Conservation (phyloP, 2,329 filamentous ascomycete species). For the Neofusicoccum sp. region DNA sequence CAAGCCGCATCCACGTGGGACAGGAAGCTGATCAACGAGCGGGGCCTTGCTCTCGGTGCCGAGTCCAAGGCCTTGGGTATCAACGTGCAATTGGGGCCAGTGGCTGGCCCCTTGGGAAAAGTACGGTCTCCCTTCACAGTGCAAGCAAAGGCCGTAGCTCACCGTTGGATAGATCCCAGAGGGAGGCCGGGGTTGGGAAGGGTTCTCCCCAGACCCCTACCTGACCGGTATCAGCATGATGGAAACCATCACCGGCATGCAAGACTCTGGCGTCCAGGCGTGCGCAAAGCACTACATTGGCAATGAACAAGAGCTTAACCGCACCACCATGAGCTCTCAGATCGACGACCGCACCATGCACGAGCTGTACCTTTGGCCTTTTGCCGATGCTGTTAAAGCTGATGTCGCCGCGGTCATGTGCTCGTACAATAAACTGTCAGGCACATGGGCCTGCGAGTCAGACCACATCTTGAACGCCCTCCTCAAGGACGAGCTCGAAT, state of each 20-base stretch:
- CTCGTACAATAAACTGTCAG: conserved; percentile 45
- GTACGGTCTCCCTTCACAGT: not conserved
- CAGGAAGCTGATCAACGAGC: conserved; percentile 32
- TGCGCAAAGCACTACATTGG: conserved; percentile 56
- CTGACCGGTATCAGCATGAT: conserved; percentile 43
- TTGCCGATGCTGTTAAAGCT: conserved; percentile 59
- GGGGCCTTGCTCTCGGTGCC: conserved; percentile 34
- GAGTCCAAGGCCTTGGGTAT: conserved; percentile 45
- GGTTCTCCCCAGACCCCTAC: conserved; percentile 44
- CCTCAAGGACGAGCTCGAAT: conserved; percentile 53
- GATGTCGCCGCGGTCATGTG: conserved; percentile 63
- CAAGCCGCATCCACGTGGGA: conserved; percentile 41
- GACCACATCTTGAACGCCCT: conserved; percentile 49
- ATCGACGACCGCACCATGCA: conserved; percentile 65
- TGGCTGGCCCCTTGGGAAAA: conserved; percentile 34
- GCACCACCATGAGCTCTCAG: conserved; percentile 59
- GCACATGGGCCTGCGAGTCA: conserved; percentile 52
- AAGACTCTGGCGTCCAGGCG: conserved; percentile 43
- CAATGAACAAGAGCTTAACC: conserved; percentile 60
- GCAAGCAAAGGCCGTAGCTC: not conserved
- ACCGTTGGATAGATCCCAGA: conserved; percentile 22
- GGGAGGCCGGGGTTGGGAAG: conserved; percentile 47
- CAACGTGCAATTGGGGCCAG: conserved; percentile 44
- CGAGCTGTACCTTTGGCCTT: conserved; percentile 66
- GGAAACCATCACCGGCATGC: conserved; percentile 40